Evolutionary conservation across 352 stramenopile species (phyloP).

Genomic region (Aphanomyces cochlioides): DNA sequence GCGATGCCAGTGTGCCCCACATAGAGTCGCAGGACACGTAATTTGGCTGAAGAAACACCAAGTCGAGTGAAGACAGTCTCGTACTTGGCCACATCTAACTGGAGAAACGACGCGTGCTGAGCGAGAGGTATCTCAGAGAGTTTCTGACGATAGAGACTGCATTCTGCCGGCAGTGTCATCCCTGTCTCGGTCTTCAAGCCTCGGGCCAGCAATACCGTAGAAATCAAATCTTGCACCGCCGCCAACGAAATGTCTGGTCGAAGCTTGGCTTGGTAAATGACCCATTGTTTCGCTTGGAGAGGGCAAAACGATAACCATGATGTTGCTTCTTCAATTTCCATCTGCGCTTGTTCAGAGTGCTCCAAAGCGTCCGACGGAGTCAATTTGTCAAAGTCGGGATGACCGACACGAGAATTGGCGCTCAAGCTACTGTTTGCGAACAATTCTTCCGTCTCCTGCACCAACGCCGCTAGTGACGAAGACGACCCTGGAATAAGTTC

Average conservation of each 20-base stretch:
- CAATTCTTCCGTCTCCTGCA: constrained; percentile 4
- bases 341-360: not conserved
- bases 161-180: not conserved
- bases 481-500: no score
- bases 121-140: not conserved
- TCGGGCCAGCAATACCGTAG: constrained; percentile 4
- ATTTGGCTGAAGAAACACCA: constrained; percentile 69
- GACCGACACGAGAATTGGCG: not conserved
- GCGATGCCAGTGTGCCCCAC: constrained; percentile 45
- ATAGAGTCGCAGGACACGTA: constrained; percentile 69
- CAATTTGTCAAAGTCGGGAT: constrained; percentile 23
- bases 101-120: not conserved
- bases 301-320: constrained; percentile 14
- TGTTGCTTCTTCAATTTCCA: not conserved
- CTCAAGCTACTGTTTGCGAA: not conserved
- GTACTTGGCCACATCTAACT: constrained; percentile 45
- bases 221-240: constrained; percentile 10
- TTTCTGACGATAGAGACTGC: not conserved
- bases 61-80: constrained; percentile 71
- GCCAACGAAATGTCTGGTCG: constrained; percentile 12
- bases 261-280: constrained; percentile 19
- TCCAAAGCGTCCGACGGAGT: not conserved
- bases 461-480: not conserved
- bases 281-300: constrained; percentile 12
- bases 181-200: not conserved